Conservation (phyloP, 345 rosid genomes). For the Heritiera fomes region DNA sequence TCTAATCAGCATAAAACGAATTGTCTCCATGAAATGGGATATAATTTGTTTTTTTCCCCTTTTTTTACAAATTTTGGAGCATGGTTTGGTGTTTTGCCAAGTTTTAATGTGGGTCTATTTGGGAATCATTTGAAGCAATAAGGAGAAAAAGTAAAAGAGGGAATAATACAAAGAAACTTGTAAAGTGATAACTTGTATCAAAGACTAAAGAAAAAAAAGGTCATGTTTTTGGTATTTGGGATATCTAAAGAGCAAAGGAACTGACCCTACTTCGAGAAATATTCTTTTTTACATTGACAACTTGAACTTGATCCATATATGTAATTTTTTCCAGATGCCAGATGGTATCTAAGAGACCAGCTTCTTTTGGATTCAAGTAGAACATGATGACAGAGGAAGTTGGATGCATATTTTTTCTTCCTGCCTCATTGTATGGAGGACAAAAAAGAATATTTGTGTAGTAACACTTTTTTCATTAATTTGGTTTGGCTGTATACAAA, state of each 20-base stretch:
- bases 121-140: constrained; percentile 28
- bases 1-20: constrained; percentile 35
- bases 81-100: neutral
- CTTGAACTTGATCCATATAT: constrained; percentile 2
- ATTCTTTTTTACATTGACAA: neutral
- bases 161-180: constrained; percentile 19
- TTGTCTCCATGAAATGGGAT: constrained; percentile 17
- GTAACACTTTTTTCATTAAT: neutral
- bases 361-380: constrained; percentile 14
- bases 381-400: constrained; percentile 13
- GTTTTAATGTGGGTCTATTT: neutral
- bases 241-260: constrained; percentile 5
- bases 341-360: constrained; percentile 21
- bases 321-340: neutral
- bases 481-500: neutral
- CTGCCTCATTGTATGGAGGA: constrained; percentile 14
- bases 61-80: constrained; percentile 9
- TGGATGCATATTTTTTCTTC: neutral
- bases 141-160: constrained; percentile 10
- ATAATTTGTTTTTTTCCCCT: neutral
- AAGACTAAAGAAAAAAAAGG: constrained; percentile 8
- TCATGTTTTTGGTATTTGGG: constrained; percentile 13
- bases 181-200: constrained; percentile 19
- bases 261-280: constrained; percentile 1
- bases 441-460: neutral